phyloP scores from a whole-genome alignment of 1,139 yeast species.

The Geotrichum europaeum region DNA sequence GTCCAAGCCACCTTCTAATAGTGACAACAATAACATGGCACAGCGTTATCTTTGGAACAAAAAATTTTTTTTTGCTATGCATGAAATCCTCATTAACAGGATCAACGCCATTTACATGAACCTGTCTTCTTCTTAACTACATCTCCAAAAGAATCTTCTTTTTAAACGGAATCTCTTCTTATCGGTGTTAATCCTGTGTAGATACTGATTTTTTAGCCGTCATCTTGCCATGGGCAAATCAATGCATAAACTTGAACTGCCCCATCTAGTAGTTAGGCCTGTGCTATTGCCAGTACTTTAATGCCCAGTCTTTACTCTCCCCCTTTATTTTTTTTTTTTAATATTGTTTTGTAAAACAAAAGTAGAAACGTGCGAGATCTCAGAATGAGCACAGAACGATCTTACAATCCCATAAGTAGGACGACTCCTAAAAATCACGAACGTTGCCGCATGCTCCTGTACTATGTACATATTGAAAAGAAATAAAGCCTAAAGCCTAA shows the following conservation, averaged over 20 bases:
- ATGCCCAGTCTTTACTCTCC: not conserved
- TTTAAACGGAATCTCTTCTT: too few relatives aligned
- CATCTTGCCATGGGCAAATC: too few relatives aligned
- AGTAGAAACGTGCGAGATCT: not conserved
- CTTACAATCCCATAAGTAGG: not conserved
- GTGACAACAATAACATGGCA: not conserved
- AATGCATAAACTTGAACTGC: not conserved
- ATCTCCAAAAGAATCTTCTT: too few relatives aligned
- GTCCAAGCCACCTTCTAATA: not conserved
- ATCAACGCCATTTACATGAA: too few relatives aligned
- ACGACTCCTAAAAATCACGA: not conserved
- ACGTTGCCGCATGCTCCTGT: too few relatives aligned
- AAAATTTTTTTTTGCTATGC: too few relatives aligned
- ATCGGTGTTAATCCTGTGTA: too few relatives aligned
- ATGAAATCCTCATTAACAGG: too few relatives aligned
- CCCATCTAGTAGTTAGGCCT: not conserved
- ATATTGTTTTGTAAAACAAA: not conserved
- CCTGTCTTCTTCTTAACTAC: too few relatives aligned
- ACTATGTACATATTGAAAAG: too few relatives aligned
- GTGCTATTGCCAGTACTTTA: not conserved
- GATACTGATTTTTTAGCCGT: too few relatives aligned
- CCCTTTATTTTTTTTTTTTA: not conserved
- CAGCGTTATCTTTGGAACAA: not conserved
- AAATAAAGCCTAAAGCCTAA: too few relatives aligned
- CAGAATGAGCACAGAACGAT: not conserved